Base-by-base conservation (phyloP, 75 land plant genomes). In the Adiantum capillusveneris region DNA sequence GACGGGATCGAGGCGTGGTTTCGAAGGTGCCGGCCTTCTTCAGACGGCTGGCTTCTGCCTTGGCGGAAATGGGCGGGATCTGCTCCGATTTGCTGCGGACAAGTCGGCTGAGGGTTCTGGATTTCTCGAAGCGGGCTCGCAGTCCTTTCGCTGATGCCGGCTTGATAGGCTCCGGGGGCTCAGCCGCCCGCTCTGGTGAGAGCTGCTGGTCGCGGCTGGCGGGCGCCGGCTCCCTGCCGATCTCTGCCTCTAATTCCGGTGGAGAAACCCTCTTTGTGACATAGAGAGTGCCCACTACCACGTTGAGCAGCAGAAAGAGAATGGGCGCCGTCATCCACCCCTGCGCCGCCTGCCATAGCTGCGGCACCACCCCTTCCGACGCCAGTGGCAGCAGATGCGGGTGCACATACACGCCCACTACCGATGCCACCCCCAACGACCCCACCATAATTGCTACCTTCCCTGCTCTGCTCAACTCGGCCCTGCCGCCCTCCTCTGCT, bases 281-380 rank as follows among this genome's bases (percentile, higher is more conserved):
- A 26, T 44, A 55, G 53, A 81, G 74, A 71, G 78, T 67, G 60
- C 51, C 81, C 52, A 81, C 74, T 41, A 71, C 65, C 58, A 74
- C 24, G 56, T 81, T 81, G 53, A 81, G 62, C 29, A 81, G 58
- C 60, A 78, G 30, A 57, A 81, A 78, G 29, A 81, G 64, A 11
- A 74, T 59, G 12, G 84, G 59, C 0, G 81, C 78, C 1, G 84
- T 81, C 57, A 59, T 67, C 84, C 84, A 81, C 65, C 78, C 64
- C 37, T 53, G 43, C 66, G 76, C 31, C 14, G 73, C 61, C 24
- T 46, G 63, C 76, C 73, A 65, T 20, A 73, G 52, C 28, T 62
- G 60, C 16, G 65, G 52, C 29, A 52, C 21, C 37, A 9, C 37
- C 46, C 17, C 30, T 5, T 20, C 64, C 22, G 11, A 16, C 31